phyloP scores from a whole-genome alignment of 208 protist genomes.

The Acanthamoeba culbertsoni region DNA sequence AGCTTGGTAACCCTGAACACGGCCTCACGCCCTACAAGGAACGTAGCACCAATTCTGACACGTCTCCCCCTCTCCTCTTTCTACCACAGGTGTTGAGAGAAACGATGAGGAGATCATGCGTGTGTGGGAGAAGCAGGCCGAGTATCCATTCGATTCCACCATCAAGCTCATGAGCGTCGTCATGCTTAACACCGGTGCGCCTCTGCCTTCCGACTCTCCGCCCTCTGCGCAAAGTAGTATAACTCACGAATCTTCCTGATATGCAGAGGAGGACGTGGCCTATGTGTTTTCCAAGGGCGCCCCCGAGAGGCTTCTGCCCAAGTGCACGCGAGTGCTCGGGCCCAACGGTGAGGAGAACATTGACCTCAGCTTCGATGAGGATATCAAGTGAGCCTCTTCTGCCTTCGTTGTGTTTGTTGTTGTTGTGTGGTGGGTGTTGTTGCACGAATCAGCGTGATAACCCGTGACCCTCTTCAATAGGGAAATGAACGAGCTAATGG shows the following conservation, averaged over 20 bases:
- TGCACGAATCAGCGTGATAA: not conserved
- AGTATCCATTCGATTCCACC: constrained; percentile 48
- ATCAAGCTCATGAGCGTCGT: constrained; percentile 48
- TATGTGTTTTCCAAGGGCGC: constrained; percentile 36
- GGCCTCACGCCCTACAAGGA: too few relatives aligned
- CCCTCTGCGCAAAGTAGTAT: too few relatives aligned
- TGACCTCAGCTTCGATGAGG: not conserved
- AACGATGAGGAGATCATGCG: not conserved
- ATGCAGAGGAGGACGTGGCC: not conserved
- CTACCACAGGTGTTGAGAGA: not conserved
- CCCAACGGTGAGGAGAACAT: not conserved
- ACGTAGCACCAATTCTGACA: not conserved
- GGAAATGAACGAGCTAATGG: constrained; percentile 44
- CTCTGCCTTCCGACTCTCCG: too few relatives aligned
- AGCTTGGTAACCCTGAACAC: not conserved
- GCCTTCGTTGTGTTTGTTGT: not conserved
- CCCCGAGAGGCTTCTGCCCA: constrained; percentile 13
- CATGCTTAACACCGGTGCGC: not conserved
- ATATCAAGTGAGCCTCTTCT: not conserved
- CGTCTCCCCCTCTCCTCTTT: not conserved
- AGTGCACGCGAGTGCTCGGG: not conserved
- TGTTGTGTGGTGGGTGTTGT: not conserved
- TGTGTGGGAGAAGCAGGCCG: not conserved
- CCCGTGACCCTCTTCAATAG: not conserved
- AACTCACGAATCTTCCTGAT: not conserved